These are phyloP conservation scores for Apiospora rasikravindrae DNA, from an alignment of 2,329 filamentous ascomycete genomes.

Conservation along the genomic window DNA sequence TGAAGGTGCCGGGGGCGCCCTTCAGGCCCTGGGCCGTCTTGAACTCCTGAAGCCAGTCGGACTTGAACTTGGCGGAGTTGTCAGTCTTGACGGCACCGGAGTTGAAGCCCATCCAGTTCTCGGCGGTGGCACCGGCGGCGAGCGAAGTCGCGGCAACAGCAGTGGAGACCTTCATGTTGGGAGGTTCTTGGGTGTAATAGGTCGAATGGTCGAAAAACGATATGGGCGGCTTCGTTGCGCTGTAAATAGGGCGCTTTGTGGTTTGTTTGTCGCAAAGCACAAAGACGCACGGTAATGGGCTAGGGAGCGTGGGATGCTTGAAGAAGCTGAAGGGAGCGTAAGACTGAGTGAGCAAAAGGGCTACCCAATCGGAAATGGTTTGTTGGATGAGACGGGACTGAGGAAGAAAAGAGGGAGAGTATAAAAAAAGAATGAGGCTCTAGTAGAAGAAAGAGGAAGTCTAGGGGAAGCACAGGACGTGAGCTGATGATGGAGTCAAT, in stretches of 20 bases:
- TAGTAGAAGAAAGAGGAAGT: not conserved
- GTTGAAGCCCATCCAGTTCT: conserved; percentile 62
- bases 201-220: not conserved
- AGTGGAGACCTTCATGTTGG: conserved; percentile 48
- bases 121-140: conserved; percentile 41
- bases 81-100: conserved; percentile 53
- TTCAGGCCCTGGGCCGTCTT: conserved; percentile 46
- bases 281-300: not conserved
- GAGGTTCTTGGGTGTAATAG: not conserved
- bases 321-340: conserved; percentile 12
- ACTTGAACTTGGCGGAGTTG: conserved; percentile 57
- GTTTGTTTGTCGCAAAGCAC: not conserved
- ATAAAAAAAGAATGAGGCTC: conserved; percentile 13
- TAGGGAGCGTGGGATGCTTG: not conserved
- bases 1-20: conserved; percentile 59
- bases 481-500: conserved; percentile 6
- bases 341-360: conserved; percentile 6
- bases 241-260: conserved; percentile 11
- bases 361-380: not conserved
- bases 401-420: conserved; percentile 2
- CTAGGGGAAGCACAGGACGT: not conserved
- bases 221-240: not conserved
- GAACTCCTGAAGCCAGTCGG: conserved; percentile 55
- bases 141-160: conserved; percentile 46
- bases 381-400: conserved; percentile 3